Evolutionary conservation across 805 yeast species (phyloP).

Genomic region (Spathaspora hagerdaliae): DNA sequence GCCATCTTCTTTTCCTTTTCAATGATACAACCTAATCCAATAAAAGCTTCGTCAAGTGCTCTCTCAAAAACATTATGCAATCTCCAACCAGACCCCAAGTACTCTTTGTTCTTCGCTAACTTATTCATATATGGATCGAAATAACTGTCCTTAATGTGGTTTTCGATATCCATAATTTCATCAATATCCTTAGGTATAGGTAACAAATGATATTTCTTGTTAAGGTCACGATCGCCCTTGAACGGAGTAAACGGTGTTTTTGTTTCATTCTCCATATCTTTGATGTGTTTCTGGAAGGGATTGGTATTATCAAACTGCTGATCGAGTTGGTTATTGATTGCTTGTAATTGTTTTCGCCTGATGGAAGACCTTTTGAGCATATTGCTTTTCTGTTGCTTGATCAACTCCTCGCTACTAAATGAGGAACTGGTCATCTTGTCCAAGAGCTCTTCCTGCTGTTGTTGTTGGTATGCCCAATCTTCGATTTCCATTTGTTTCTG

Average conservation of each 20-base stretch:
- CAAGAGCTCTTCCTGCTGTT: conserved; percentile 38
- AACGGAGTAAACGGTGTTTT: conserved; percentile 85
- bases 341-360: conserved; percentile 56
- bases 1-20: conserved; percentile 34
- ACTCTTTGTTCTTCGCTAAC: conserved; percentile 57
- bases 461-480: conserved; percentile 36
- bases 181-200: conserved; percentile 21
- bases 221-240: conserved; percentile 74
- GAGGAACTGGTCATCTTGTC: conserved; percentile 32
- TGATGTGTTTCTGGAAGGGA: conserved; percentile 15
- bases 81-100: conserved; percentile 82
- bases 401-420: conserved; percentile 36
- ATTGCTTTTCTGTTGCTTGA: conserved; percentile 32
- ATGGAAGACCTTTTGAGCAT: conserved; percentile 60
- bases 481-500: conserved; percentile 56
- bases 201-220: conserved; percentile 47
- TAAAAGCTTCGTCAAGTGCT: conserved; percentile 82
- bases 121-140: conserved; percentile 45
- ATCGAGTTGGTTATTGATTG: conserved; percentile 55
- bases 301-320: conserved; percentile 30
- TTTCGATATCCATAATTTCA: conserved; percentile 21
- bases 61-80: conserved; percentile 66
- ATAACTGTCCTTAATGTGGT: conserved; percentile 15
- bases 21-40: conserved; percentile 81
- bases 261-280: conserved; percentile 16